Percentiles rank a stretch among this genome's conserved stretches.
phyloP scores from a whole-genome alignment of 106 monocot species.

The Acorus calamus region DNA sequence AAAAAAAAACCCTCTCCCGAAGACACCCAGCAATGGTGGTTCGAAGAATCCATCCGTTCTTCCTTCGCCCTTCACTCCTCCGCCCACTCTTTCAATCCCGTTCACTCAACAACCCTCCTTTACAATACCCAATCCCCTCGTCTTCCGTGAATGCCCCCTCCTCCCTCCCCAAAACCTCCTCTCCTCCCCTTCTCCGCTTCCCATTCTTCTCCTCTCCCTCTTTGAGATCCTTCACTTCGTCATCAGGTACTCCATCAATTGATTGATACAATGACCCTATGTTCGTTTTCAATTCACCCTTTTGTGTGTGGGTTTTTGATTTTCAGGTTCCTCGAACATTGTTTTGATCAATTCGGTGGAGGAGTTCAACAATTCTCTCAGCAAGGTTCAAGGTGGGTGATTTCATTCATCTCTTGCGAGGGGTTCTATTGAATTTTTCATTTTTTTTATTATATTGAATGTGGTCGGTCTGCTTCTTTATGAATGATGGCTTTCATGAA shows the following conservation, averaged over 20 bases:
- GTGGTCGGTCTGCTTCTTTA: no score
- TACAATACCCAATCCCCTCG: neutral
- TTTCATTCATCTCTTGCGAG: neutral
- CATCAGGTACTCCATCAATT: neutral
- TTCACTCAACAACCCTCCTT: neutral
- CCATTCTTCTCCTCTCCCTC: neutral
- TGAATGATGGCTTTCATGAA: neutral
- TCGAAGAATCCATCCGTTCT: no score
- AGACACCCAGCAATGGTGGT: no score
- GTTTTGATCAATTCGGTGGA: slow-evolving; percentile 17
- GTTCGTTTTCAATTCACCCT: neutral
- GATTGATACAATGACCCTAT: neutral
- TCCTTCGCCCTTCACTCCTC: slow-evolving; percentile 3
- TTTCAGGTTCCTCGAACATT: slow-evolving; percentile 9
- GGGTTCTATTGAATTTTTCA: neutral
- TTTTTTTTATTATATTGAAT: neutral
- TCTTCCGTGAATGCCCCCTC: neutral
- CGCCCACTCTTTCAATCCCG: neutral
- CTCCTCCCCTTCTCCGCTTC: neutral
- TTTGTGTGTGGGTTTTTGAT: neutral
- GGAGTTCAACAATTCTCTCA: slow-evolving; percentile 11
- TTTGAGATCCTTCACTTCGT: neutral
- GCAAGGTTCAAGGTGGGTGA: slow-evolving; percentile 20
- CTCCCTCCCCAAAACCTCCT: neutral
- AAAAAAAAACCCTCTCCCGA: no score